A percentile compares a stretch with the other conserved stretches of the same genome.
These are phyloP conservation scores for Acanthamoeba rhysodes DNA, from an alignment of 208 protist species.

Conservation along the genomic window DNA sequence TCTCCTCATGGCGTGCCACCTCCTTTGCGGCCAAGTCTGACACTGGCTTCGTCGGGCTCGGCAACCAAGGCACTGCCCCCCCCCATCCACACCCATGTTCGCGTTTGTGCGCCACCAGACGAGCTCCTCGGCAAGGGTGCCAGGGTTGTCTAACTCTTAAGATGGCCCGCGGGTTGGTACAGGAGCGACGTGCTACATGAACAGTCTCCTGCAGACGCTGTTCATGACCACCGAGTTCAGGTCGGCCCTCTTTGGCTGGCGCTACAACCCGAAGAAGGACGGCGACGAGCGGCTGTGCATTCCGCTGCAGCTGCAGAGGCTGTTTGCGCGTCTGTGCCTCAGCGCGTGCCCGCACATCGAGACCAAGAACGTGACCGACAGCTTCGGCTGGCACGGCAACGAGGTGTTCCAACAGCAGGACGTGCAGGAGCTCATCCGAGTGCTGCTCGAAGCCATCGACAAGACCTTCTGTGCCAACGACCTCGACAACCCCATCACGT, in stretches of 20 bases:
- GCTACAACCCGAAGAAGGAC: constrained; percentile 62
- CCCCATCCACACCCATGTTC: not conserved
- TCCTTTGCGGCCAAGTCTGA: constrained; percentile 69
- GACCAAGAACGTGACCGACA: constrained; percentile 75
- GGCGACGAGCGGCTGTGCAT: constrained; percentile 64
- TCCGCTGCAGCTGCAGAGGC: constrained; percentile 78
- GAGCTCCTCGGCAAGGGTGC: not conserved
- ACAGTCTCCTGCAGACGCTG: constrained; percentile 71
- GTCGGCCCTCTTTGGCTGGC: constrained; percentile 62
- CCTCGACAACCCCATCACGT: constrained; percentile 61
- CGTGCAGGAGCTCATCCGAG: constrained; percentile 84
- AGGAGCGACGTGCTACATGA: constrained; percentile 78
- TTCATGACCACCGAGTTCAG: constrained; percentile 77
- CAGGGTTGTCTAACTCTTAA: not conserved
- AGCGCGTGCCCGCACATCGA: constrained; percentile 75
- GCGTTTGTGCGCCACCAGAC: not conserved
- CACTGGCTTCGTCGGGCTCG: constrained; percentile 73
- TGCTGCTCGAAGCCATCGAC: constrained; percentile 86
- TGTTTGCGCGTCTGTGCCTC: constrained; percentile 80
- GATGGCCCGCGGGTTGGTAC: not conserved
- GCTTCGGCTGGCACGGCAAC: constrained; percentile 81
- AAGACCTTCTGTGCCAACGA: constrained; percentile 71
- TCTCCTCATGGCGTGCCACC: constrained; percentile 67
- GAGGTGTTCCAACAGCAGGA: constrained; percentile 87
- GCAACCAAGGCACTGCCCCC: constrained; percentile 40